Conservation (phyloP, 208 protist genomes). For the Acanthamoeba polyphaga region DNA sequence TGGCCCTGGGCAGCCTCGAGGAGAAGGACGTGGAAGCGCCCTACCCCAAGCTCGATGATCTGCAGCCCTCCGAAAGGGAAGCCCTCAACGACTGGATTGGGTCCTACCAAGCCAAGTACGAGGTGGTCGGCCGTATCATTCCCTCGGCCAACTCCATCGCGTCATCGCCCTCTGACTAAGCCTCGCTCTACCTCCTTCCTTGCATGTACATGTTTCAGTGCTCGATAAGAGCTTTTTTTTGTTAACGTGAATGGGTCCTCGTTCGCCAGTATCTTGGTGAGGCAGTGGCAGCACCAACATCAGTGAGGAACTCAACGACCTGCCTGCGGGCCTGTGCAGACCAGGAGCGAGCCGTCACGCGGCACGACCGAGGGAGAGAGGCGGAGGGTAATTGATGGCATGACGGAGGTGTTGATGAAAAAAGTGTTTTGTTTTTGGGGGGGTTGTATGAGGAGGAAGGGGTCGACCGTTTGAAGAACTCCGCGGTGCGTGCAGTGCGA, state of each 20-base stretch:
- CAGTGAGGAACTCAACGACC: no score
- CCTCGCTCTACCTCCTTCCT: background rate
- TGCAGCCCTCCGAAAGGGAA: conserved; percentile 6
- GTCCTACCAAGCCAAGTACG: conserved; percentile 37
- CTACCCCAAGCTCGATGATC: conserved; percentile 33
- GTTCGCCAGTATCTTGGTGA: no score
- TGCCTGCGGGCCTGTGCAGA: no score
- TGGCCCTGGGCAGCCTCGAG: conserved; percentile 43
- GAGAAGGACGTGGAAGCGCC: conserved; percentile 39
- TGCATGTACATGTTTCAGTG: background rate
- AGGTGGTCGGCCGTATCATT: conserved; percentile 16
- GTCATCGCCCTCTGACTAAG: background rate
- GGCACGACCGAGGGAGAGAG: no score
- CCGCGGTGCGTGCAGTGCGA: background rate
- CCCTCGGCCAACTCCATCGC: background rate
- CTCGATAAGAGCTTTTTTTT: no score
- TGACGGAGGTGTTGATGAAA: no score
- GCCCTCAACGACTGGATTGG: conserved; percentile 51
- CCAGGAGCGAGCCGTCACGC: no score
- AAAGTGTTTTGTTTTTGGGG: background rate
- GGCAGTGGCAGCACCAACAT: no score
- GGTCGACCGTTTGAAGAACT: conserved; percentile 24
- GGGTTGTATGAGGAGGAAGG: background rate
- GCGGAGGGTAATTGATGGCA: no score
- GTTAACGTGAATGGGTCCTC: background rate